Conservation (phyloP, 495 filamentous ascomycete genomes). For the Aspergillus saccharolyticus region DNA sequence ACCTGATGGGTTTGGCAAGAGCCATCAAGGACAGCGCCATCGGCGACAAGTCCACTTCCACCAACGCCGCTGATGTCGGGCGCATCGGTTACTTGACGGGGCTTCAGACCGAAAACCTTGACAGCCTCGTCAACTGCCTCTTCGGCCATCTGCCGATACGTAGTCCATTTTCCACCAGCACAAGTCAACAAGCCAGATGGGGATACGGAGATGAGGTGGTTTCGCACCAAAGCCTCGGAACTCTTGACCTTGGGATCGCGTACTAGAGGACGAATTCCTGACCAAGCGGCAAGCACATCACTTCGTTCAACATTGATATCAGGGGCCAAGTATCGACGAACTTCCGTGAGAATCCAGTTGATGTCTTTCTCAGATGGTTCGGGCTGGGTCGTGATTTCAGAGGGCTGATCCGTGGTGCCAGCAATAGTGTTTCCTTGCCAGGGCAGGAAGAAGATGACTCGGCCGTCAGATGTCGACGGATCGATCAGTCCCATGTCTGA, state of each 20-base stretch:
- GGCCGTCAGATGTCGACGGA: slow-evolving; percentile 86
- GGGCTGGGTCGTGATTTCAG: slow-evolving; percentile 75
- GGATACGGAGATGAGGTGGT: slow-evolving; percentile 87
- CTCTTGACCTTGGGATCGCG: slow-evolving; percentile 91
- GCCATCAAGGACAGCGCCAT: slow-evolving; percentile 74
- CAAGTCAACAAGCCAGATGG: slow-evolving; percentile 83
- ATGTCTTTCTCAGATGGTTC: slow-evolving; percentile 90
- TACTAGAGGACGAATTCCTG: slow-evolving; percentile 88
- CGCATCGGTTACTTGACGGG: slow-evolving; percentile 51
- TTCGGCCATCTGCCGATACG: slow-evolving; percentile 98
- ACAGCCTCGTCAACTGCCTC: slow-evolving; percentile 92
- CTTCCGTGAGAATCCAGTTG: slow-evolving; percentile 91
- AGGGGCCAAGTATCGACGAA: slow-evolving; percentile 82
- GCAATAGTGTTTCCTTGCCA: slow-evolving; percentile 99
- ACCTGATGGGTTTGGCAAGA: slow-evolving; percentile 88
- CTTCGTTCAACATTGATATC: slow-evolving; percentile 91
- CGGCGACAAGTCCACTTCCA: slow-evolving; percentile 53
- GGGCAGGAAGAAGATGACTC: slow-evolving; percentile 98
- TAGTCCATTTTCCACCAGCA: slow-evolving; percentile 99
- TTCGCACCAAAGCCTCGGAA: slow-evolving; percentile 91
- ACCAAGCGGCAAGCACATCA: slow-evolving; percentile 95
- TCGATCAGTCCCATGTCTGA: slow-evolving; percentile 96
- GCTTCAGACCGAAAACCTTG: slow-evolving; percentile 64
- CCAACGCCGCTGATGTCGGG: slow-evolving; percentile 78
- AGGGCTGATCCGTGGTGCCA: slow-evolving; percentile 88